Evolutionary conservation across 805 yeast genomes (phyloP).

Genomic region (Metschnikowia hibisci): DNA sequence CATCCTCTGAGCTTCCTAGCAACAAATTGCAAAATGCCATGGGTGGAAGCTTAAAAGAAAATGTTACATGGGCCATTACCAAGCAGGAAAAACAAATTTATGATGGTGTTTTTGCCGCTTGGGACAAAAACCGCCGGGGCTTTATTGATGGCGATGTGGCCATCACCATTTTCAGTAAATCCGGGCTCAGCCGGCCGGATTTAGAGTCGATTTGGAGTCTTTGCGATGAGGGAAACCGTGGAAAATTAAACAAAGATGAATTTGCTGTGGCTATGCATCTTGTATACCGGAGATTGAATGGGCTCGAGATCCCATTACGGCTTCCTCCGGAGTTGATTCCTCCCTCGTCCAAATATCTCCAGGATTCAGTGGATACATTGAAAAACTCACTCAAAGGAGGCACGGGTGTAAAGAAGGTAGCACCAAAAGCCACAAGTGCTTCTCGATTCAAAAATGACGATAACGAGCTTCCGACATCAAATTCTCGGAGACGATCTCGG

Average conservation of each 20-base stretch:
- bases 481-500: constrained; percentile 55
- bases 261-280: constrained; percentile 97
- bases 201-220: constrained; percentile 89
- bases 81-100: constrained; percentile 83
- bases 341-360: constrained; percentile 72
- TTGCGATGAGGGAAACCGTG: constrained; percentile 77
- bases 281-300: constrained; percentile 85
- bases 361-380: constrained; percentile 65
- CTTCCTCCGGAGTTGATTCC: constrained; percentile 90
- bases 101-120: constrained; percentile 81
- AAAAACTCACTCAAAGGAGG: constrained; percentile 57
- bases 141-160: constrained; percentile 76
- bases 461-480: constrained; percentile 57
- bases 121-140: constrained; percentile 72
- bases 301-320: constrained; percentile 74
- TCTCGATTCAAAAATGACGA: constrained; percentile 69
- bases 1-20: constrained; percentile 38
- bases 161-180: constrained; percentile 81
- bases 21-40: constrained; percentile 40
- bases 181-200: constrained; percentile 82
- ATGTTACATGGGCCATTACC: constrained; percentile 78
- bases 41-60: constrained; percentile 43
- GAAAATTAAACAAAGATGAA: constrained; percentile 81
- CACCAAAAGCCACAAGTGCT: constrained; percentile 22
- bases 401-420: constrained; percentile 16